phyloP scores from a whole-genome alignment of 2,329 filamentous ascomycete genomes.

The Davidsoniella eucalypti region DNA sequence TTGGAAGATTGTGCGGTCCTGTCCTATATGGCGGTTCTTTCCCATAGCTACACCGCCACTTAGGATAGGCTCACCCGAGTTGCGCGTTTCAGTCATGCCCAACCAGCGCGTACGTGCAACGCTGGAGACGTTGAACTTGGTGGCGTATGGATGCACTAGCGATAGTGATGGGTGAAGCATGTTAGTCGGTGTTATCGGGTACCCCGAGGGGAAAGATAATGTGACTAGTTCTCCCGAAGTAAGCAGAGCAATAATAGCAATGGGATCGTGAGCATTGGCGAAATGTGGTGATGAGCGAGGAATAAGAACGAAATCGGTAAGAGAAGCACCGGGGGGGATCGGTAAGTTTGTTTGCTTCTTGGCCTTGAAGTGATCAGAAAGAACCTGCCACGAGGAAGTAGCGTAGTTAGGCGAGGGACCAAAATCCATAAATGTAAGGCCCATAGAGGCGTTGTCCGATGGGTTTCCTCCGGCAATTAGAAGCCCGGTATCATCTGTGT shows the following conservation, averaged over 20 bases:
- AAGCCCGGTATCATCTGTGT: conserved; percentile 83
- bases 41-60: conserved; percentile 61
- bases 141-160: conserved; percentile 81
- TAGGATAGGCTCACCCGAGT: conserved; percentile 61
- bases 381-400: conserved; percentile 75
- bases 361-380: conserved; percentile 64
- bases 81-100: conserved; percentile 70
- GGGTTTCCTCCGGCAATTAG: conserved; percentile 69
- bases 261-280: conserved; percentile 73
- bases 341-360: conserved; percentile 56
- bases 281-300: conserved; percentile 75
- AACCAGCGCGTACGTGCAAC: conserved; percentile 74
- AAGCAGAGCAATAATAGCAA: conserved; percentile 64
- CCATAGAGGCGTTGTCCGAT: conserved; percentile 50
- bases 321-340: conserved; percentile 60
- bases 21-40: conserved; percentile 57
- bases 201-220: conserved; percentile 80
- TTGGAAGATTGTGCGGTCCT: conserved; percentile 69
- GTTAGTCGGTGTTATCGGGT: conserved; percentile 81
- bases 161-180: conserved; percentile 77
- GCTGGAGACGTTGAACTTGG: conserved; percentile 51
- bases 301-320: conserved; percentile 67
- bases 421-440: conserved; percentile 77
- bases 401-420: conserved; percentile 79
- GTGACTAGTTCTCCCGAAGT: conserved; percentile 81